Conservation (phyloP, 257 asterid species). For the Plantago ovata region DNA sequence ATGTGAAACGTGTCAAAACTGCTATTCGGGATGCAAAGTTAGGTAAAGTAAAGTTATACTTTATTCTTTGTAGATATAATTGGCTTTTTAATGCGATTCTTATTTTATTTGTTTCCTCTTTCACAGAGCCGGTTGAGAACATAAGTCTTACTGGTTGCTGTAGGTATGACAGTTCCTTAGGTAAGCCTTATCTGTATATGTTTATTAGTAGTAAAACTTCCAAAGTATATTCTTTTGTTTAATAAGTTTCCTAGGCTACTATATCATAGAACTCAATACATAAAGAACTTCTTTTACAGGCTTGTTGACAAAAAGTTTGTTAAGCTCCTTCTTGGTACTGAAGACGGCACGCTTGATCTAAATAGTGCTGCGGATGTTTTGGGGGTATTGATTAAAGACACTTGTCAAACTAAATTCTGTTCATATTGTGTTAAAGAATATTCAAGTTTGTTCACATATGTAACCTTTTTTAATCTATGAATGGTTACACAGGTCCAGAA, state of each 20-base stretch:
- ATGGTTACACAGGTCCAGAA: slow-evolving; percentile 60
- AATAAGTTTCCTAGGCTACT: slow-evolving; percentile 9
- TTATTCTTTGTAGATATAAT: slow-evolving; percentile 2
- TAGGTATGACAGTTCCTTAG: slow-evolving; percentile 81
- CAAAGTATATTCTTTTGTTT: neutral
- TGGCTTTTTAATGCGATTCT: slow-evolving; percentile 11
- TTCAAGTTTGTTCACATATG: neutral
- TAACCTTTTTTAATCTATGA: no score
- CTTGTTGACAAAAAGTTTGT: slow-evolving; percentile 73
- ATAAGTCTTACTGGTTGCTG: slow-evolving; percentile 33
- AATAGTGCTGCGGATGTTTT: slow-evolving; percentile 57
- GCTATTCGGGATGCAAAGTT: slow-evolving; percentile 30
- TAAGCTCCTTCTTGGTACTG: slow-evolving; percentile 46
- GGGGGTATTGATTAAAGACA: slow-evolving; percentile 34
- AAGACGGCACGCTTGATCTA: slow-evolving; percentile 73
- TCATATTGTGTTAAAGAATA: slow-evolving; percentile 2
- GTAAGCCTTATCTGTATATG: slow-evolving; percentile 32
- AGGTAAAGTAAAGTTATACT: slow-evolving; percentile 34
- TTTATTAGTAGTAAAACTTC: slow-evolving; percentile 11
- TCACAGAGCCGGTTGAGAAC: slow-evolving; percentile 47
- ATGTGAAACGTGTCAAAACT: slow-evolving; percentile 29
- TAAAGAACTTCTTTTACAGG: slow-evolving; percentile 35
- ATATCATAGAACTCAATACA: slow-evolving; percentile 2
- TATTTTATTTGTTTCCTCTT: neutral
- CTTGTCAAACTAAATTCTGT: slow-evolving; percentile 10